Evolutionary conservation across 75 land plant genomes (phyloP).

Genomic region (Larix kaempferi): DNA sequence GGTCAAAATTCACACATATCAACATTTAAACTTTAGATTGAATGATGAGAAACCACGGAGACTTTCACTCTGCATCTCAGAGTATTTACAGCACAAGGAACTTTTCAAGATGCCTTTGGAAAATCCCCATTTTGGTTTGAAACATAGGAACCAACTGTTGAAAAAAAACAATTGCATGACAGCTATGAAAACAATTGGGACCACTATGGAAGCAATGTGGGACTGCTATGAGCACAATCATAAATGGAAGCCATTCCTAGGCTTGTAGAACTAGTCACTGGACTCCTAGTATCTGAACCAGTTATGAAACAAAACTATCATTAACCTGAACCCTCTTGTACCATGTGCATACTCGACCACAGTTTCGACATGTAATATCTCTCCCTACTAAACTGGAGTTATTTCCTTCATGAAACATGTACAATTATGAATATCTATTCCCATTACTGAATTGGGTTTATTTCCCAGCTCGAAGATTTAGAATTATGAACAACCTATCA

Average conservation of each 20-base stretch:
- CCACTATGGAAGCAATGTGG: too few species aligned
- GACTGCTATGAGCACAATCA: too few species aligned
- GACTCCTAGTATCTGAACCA: not conserved
- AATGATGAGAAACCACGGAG: not conserved
- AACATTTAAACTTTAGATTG: not conserved
- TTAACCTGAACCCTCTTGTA: not conserved
- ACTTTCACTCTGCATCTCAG: not conserved
- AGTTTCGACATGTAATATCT: not conserved
- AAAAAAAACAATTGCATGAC: too few species aligned
- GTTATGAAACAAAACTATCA: not conserved
- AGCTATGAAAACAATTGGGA: too few species aligned
- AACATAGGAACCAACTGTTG: not conserved
- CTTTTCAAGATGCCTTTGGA: not conserved
- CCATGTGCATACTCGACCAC: not conserved
- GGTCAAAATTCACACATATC: not conserved
- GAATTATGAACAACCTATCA: not conserved
- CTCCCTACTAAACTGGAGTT: not conserved
- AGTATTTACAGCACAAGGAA: not conserved
- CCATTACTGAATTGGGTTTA: not conserved
- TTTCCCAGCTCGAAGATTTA: not conserved
- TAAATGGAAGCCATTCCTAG: too few species aligned
- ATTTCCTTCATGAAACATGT: not conserved
- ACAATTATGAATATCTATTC: too few species aligned
- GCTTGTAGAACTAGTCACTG: not conserved
- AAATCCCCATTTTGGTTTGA: not conserved